These are phyloP conservation scores for Tetrahymena malaccensis DNA, from an alignment of 73 alveolate species.

Conservation along the genomic window DNA sequence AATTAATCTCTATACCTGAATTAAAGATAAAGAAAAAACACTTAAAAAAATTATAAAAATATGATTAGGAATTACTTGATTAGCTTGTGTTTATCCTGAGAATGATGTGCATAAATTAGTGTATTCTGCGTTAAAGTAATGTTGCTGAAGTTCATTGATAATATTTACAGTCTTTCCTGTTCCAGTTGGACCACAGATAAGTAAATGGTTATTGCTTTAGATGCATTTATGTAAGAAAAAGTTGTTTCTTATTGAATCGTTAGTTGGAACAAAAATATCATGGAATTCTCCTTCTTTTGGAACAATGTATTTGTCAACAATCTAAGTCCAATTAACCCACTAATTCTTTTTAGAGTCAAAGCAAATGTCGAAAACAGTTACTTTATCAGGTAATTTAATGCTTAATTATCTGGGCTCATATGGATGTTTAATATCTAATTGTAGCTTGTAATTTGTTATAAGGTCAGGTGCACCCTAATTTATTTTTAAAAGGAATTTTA, in stretches of 20 bases:
- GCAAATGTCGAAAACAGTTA: slow-evolving; percentile 54
- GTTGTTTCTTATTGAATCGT: slow-evolving; percentile 92
- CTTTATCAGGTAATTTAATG: slow-evolving; percentile 18
- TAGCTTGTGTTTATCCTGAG: slow-evolving; percentile 98
- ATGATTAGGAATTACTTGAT: slow-evolving; percentile 43
- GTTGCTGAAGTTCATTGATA: slow-evolving; percentile 59
- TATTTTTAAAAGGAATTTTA: background rate
- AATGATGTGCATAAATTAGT: slow-evolving; percentile 76
- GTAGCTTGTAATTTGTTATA: background rate
- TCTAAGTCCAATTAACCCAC: slow-evolving; percentile 67
- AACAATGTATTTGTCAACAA: slow-evolving; percentile 44
- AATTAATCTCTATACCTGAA: slow-evolving; percentile 19
- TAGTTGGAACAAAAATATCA: slow-evolving; percentile 91
- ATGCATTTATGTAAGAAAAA: slow-evolving; percentile 78
- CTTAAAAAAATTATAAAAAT: background rate
- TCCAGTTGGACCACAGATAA: slow-evolving; percentile 99
- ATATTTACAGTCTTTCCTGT: slow-evolving; percentile 98
- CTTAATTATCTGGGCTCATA: background rate
- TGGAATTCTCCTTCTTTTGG: slow-evolving; percentile 80
- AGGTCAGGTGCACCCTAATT: slow-evolving; percentile 57
- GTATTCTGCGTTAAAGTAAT: slow-evolving; percentile 74
- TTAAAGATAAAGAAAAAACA: background rate
- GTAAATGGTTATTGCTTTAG: slow-evolving; percentile 78
- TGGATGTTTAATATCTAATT: background rate
- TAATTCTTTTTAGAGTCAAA: slow-evolving; percentile 56